Evolutionary conservation across 73 alveolate genomes (phyloP).

Genomic region (Tetrahymena elliotti): DNA sequence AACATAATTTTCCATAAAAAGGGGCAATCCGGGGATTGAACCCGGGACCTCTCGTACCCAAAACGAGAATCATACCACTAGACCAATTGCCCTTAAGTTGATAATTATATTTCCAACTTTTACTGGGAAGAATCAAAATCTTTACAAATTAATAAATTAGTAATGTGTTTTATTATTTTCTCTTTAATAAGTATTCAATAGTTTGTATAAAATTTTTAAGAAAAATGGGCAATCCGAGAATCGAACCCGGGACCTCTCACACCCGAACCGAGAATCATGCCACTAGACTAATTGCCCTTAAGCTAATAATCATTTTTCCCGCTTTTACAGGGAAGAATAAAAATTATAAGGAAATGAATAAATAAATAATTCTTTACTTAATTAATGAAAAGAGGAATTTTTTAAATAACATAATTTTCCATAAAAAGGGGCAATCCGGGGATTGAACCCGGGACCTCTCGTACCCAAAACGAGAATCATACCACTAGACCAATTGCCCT

Average conservation of each 20-base stretch:
- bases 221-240: conserved; percentile 64
- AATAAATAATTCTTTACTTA: too few relatives aligned
- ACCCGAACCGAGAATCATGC: conserved; percentile 74
- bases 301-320: too few relatives aligned
- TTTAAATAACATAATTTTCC: too few relatives aligned
- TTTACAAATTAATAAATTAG: neutral
- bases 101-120: neutral
- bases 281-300: conserved; percentile 60
- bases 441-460: conserved; percentile 86
- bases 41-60: conserved; percentile 90
- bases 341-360: too few relatives aligned
- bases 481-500: conserved; percentile 78
- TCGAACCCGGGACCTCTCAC: conserved; percentile 84
- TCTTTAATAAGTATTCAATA: too few relatives aligned
- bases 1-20: too few relatives aligned
- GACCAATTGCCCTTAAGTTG: conserved; percentile 58
- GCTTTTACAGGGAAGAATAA: neutral
- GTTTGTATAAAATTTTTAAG: too few relatives aligned
- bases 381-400: too few relatives aligned
- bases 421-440: conserved; percentile 64
- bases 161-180: too few relatives aligned
- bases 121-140: neutral
- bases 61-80: conserved; percentile 81
- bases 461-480: conserved; percentile 84
- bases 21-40: conserved; percentile 77